Conservation (phyloP, 352 stramenopile genomes). For the Albugo laibachii region DNA sequence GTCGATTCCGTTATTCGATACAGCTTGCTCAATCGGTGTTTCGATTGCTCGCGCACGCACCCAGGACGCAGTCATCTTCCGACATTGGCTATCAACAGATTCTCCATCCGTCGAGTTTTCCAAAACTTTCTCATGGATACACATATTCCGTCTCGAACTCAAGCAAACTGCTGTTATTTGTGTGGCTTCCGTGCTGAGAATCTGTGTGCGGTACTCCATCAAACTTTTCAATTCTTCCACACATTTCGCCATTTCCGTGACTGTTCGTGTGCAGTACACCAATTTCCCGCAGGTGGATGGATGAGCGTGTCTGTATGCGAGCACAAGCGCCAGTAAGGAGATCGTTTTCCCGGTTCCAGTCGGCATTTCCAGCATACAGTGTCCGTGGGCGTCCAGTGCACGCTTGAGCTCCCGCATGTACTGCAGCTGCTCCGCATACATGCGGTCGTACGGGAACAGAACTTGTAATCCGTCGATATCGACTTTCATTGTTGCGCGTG, state of each 20-base stretch:
- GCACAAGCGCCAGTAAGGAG: slow-evolving; percentile 92
- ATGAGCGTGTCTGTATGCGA: slow-evolving; percentile 88
- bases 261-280: slow-evolving; percentile 98
- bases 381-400: slow-evolving; percentile 90
- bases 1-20: slow-evolving; percentile 18
- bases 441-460: slow-evolving; percentile 93
- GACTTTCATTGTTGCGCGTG: slow-evolving; percentile 70
- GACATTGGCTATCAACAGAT: slow-evolving; percentile 90
- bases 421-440: slow-evolving; percentile 98
- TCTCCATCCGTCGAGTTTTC: slow-evolving; percentile 87
- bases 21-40: not conserved
- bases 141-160: slow-evolving; percentile 94
- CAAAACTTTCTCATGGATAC: slow-evolving; percentile 92
- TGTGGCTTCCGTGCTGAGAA: slow-evolving; percentile 26
- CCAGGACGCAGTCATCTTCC: slow-evolving; percentile 96
- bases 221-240: slow-evolving; percentile 97
- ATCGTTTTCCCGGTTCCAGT: slow-evolving; percentile 97
- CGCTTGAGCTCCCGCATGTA: slow-evolving; percentile 99
- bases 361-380: slow-evolving; percentile 98
- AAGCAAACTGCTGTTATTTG: slow-evolving; percentile 78
- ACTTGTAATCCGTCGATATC: slow-evolving; percentile 93
- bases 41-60: slow-evolving; percentile 52
- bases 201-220: slow-evolving; percentile 49
- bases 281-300: slow-evolving; percentile 88
- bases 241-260: slow-evolving; percentile 98